phyloP scores from a whole-genome alignment of 1,284 basidiomycete genomes.

The Athelia psychrophila region DNA sequence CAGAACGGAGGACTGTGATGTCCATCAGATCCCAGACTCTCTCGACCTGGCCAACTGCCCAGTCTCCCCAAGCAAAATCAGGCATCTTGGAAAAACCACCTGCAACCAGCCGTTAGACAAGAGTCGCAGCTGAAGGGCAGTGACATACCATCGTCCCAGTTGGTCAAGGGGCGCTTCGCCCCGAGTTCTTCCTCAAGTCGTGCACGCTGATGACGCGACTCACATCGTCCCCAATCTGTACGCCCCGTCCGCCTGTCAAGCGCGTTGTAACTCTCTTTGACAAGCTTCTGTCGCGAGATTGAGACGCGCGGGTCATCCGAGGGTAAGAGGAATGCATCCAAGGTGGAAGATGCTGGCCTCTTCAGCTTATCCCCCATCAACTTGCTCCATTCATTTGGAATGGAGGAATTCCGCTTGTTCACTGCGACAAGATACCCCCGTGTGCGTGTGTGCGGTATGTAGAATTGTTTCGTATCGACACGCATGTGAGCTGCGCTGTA shows the following conservation, averaged over 20 bases:
- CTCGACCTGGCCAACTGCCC: slow-evolving; percentile 89
- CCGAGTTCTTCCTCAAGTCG: slow-evolving; percentile 84
- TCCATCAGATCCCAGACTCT: slow-evolving; percentile 95
- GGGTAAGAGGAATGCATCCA: slow-evolving; percentile 90
- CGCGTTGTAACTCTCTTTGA: slow-evolving; percentile 59
- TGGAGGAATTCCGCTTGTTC: slow-evolving; percentile 50
- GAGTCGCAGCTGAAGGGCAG: not conserved
- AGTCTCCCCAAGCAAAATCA: slow-evolving; percentile 94
- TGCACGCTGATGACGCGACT: slow-evolving; percentile 88
- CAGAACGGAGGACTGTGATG: slow-evolving; percentile 82
- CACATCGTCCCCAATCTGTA: slow-evolving; percentile 90
- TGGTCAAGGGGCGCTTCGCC: slow-evolving; percentile 82
- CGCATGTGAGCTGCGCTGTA: slow-evolving; percentile 76
- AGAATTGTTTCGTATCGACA: slow-evolving; percentile 92
- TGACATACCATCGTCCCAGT: slow-evolving; percentile 84
- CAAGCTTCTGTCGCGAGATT: slow-evolving; percentile 82
- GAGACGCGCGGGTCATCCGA: slow-evolving; percentile 91
- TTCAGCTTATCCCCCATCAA: slow-evolving; percentile 62
- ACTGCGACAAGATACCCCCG: slow-evolving; percentile 87
- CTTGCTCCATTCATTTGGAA: slow-evolving; percentile 73
- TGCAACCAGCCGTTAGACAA: slow-evolving; percentile 19
- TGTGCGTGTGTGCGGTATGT: slow-evolving; percentile 92
- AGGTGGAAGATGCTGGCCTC: slow-evolving; percentile 84
- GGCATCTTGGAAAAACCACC: slow-evolving; percentile 85
- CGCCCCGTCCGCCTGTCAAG: slow-evolving; percentile 66